Percentiles rank a stretch among this genome's conserved stretches.
Conservation (phyloP, 2,329 filamentous ascomycete genomes). For the Aspergillus novoparasiticus region DNA sequence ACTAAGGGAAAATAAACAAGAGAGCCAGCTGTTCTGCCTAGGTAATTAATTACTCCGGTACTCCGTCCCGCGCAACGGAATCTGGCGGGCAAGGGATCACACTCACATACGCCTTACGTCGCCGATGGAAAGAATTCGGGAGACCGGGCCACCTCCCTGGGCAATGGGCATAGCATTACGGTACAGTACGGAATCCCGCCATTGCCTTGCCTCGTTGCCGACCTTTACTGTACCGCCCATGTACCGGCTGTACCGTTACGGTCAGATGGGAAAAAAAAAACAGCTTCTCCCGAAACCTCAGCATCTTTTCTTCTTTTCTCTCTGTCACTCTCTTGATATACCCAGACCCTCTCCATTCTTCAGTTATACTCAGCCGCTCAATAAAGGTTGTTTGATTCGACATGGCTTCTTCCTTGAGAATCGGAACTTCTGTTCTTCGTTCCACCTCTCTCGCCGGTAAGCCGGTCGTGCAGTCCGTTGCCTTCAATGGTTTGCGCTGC, state of each 20-base stretch:
- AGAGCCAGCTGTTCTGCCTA: not conserved
- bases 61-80: conserved; percentile 22
- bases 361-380: conserved; percentile 35
- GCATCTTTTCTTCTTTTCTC: conserved; percentile 32
- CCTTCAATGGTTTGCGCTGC: conserved; percentile 82
- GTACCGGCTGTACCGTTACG: conserved; percentile 39
- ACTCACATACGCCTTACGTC: conserved; percentile 6
- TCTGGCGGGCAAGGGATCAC: conserved; percentile 14
- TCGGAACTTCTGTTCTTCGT: conserved; percentile 80
- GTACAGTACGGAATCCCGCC: conserved; percentile 21
- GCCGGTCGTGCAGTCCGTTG: conserved; percentile 68
- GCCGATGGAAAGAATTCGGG: conserved; percentile 21
- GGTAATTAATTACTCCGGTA: conserved; percentile 12
- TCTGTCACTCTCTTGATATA: conserved; percentile 40
- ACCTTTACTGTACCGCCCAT: conserved; percentile 24
- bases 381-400: conserved; percentile 45
- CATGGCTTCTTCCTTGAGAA: conserved; percentile 83
- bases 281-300: conserved; percentile 32
- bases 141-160: conserved; percentile 22
- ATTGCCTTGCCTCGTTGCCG: conserved; percentile 16
- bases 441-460: conserved; percentile 69
- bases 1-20: not conserved
- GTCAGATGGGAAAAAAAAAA: conserved; percentile 37
- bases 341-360: conserved; percentile 33
- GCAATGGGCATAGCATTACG: conserved; percentile 28